phyloP scores from a whole-genome alignment of 345 rosid genomes.

The Salix viminalis region DNA sequence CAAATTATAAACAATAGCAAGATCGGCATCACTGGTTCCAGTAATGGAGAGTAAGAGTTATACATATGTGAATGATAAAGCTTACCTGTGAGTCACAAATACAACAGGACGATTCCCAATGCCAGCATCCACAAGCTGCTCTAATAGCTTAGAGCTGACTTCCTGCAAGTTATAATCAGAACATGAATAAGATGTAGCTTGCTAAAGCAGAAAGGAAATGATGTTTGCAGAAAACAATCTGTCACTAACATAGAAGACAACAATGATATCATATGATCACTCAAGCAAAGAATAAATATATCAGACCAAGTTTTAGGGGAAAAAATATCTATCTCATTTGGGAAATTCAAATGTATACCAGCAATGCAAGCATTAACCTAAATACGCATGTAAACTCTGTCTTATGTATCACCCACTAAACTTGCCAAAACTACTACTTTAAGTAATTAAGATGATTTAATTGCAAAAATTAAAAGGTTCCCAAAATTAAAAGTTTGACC shows the following conservation, averaged over 20 bases:
- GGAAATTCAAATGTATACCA: background rate
- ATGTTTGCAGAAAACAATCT: background rate
- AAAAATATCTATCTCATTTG: background rate
- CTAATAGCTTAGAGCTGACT: constrained; percentile 75
- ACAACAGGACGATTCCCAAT: constrained; percentile 94
- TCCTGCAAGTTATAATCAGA: constrained; percentile 50
- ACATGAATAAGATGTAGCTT: background rate
- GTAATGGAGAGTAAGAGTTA: background rate
- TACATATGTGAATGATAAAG: background rate
- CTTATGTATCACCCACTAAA: background rate
- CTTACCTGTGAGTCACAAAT: constrained; percentile 93
- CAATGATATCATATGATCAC: background rate
- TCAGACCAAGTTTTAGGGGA: background rate
- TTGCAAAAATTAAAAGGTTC: background rate
- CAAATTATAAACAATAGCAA: background rate
- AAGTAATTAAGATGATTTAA: background rate
- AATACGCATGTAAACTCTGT: background rate
- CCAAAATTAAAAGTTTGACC: background rate
- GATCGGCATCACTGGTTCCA: background rate
- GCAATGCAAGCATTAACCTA: background rate
- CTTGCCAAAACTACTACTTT: background rate
- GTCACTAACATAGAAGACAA: background rate
- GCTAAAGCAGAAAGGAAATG: background rate
- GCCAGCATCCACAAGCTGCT: constrained; percentile 82
- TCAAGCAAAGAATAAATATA: background rate